phyloP scores from a whole-genome alignment of 2,329 filamentous ascomycete genomes.

The Westerdykella aurantiaca region DNA sequence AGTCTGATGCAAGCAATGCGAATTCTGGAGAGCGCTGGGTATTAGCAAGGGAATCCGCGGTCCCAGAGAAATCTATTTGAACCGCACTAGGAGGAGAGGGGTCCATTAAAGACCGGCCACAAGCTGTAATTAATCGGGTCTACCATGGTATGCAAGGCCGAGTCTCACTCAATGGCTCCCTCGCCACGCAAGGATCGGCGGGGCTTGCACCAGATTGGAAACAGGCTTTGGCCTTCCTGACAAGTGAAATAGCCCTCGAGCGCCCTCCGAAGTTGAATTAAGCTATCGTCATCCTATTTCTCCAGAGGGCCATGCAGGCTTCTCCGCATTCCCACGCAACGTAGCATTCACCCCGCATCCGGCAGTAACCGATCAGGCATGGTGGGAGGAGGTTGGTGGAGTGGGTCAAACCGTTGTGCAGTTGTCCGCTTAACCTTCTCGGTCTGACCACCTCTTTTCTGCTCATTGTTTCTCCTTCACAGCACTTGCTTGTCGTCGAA shows the following conservation, averaged over 20 bases:
- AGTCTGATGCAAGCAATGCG: constrained; percentile 21
- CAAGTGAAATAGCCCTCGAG: constrained; percentile 15
- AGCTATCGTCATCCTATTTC: constrained; percentile 14
- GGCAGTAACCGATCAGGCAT: not conserved
- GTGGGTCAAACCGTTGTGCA: not conserved
- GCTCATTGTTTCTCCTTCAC: not conserved
- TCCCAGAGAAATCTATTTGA: constrained; percentile 33
- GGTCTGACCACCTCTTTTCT: not conserved
- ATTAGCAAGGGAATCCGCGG: constrained; percentile 24
- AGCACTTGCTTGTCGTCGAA: not conserved
- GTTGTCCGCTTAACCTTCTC: not conserved
- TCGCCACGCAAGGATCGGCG: constrained; percentile 31
- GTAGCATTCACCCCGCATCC: constrained; percentile 3
- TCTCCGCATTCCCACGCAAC: constrained; percentile 1
- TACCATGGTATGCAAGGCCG: constrained; percentile 24
- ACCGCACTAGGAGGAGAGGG: constrained; percentile 26
- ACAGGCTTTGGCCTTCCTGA: constrained; percentile 15
- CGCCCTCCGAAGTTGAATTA: constrained; percentile 16
- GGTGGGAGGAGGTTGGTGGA: not conserved
- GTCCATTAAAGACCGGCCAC: constrained; percentile 29
- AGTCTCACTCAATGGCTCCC: constrained; percentile 26
- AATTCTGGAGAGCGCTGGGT: constrained; percentile 29
- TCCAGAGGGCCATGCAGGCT: not conserved
- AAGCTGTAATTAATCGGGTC: constrained; percentile 34
- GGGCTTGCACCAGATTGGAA: constrained; percentile 26